Percentiles rank a stretch among this genome's conserved stretches.
Conservation (phyloP, 2,329 filamentous ascomycete genomes). For the Trichoderma arundinaceum region DNA sequence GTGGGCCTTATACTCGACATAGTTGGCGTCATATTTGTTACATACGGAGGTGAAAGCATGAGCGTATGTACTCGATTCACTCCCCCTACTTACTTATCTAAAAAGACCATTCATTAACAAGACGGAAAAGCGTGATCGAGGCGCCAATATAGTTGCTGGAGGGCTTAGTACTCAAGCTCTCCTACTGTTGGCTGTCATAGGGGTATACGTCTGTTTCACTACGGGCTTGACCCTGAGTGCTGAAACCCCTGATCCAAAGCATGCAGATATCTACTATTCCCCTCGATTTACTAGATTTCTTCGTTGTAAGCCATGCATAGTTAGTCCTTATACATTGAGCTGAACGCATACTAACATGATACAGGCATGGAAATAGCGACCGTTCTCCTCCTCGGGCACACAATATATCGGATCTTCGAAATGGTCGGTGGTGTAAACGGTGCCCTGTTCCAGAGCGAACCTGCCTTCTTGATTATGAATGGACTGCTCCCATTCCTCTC, state of each 20-base stretch:
- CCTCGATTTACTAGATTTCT: slow-evolving; percentile 52
- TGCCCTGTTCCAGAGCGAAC: slow-evolving; percentile 47
- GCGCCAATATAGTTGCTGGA: slow-evolving; percentile 49
- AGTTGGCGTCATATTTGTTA: slow-evolving; percentile 50
- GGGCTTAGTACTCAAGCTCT: slow-evolving; percentile 53
- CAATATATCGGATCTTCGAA: slow-evolving; percentile 50
- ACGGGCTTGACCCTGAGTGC: slow-evolving; percentile 47
- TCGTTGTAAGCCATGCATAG: slow-evolving; percentile 46
- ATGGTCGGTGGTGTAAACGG: slow-evolving; percentile 46
- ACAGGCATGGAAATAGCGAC: slow-evolving; percentile 48
- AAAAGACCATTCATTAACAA: slow-evolving; percentile 31
- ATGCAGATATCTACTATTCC: slow-evolving; percentile 50
- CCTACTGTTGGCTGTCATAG: slow-evolving; percentile 49
- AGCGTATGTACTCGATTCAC: slow-evolving; percentile 43
- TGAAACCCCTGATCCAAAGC: slow-evolving; percentile 48
- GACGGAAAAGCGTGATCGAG: slow-evolving; percentile 40
- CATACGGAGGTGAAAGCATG: slow-evolving; percentile 42
- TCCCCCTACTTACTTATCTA: no score
- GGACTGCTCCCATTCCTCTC: slow-evolving; percentile 49
- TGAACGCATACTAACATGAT: neutral
- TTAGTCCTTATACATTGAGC: neutral
- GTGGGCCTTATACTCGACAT: slow-evolving; percentile 48
- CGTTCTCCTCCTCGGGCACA: slow-evolving; percentile 48
- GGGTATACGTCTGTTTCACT: slow-evolving; percentile 50
- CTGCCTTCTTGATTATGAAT: slow-evolving; percentile 48